Conservation (phyloP, 2,329 filamentous ascomycete species). For the Diaporthe aspalathi region DNA sequence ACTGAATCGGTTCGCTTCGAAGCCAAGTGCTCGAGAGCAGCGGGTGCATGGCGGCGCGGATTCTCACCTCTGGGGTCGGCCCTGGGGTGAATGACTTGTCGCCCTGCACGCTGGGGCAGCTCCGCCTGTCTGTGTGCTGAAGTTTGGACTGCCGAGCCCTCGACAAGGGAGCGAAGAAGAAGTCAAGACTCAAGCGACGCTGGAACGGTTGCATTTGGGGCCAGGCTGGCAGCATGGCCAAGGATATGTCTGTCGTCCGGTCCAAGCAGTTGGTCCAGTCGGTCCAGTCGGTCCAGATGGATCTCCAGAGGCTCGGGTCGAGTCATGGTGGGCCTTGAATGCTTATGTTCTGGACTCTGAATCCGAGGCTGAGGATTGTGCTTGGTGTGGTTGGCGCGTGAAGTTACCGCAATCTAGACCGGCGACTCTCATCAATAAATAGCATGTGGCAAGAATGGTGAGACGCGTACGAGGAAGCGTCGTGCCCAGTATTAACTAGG, state of each 20-base stretch:
- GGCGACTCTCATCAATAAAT: not conserved
- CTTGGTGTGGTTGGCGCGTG: not conserved
- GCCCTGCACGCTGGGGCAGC: slow-evolving; percentile 10
- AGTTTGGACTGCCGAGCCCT: not conserved
- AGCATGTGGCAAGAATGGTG: slow-evolving; percentile 10
- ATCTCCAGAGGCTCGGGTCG: slow-evolving; percentile 21
- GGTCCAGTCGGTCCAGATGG: slow-evolving; percentile 5
- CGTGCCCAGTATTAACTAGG: not conserved
- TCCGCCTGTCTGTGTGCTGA: slow-evolving; percentile 12
- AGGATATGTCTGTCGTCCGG: slow-evolving; percentile 22
- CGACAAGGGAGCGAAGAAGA: not conserved
- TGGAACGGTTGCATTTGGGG: slow-evolving; percentile 1
- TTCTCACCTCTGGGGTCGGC: slow-evolving; percentile 13
- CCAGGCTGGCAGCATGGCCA: slow-evolving; percentile 14
- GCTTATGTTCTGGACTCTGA: slow-evolving; percentile 19
- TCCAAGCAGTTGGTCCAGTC: too few species aligned
- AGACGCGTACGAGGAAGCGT: slow-evolving; percentile 9
- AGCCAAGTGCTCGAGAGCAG: slow-evolving; percentile 28
- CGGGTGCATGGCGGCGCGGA: slow-evolving; percentile 8
- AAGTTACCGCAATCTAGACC: not conserved
- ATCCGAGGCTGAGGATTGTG: slow-evolving; percentile 16
- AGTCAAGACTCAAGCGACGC: not conserved
- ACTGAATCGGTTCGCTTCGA: slow-evolving; percentile 29
- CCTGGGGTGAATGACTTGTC: slow-evolving; percentile 22
- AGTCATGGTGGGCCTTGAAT: slow-evolving; percentile 25